phyloP scores from a whole-genome alignment of 352 stramenopile genomes.

The Globisporangium orthogonon region DNA sequence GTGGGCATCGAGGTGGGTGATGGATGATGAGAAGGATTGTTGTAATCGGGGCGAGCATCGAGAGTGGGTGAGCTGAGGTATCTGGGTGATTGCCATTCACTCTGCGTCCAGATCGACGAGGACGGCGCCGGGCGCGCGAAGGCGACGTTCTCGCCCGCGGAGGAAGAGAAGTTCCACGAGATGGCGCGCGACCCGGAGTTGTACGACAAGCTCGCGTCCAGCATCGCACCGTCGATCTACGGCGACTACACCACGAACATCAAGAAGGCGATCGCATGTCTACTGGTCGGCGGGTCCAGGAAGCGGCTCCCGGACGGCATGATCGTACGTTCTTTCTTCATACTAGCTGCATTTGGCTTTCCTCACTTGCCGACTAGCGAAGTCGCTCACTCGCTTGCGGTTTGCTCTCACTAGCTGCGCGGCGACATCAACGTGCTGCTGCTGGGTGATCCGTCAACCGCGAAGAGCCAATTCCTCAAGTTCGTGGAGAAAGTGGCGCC shows the following conservation, averaged over 20 bases:
- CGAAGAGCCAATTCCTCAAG: constrained; percentile 98
- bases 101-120: constrained; percentile 67
- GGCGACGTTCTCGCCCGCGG: constrained; percentile 91
- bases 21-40: neutral
- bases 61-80: neutral
- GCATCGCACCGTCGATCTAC: constrained; percentile 93
- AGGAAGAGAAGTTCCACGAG: constrained; percentile 97
- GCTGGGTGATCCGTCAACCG: constrained; percentile 96
- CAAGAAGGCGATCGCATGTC: constrained; percentile 95
- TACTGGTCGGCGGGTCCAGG: constrained; percentile 92
- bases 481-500: constrained; percentile 95
- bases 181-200: constrained; percentile 88
- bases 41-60: too few species aligned
- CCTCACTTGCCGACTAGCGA: neutral
- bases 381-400: neutral
- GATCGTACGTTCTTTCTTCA: constrained; percentile 41
- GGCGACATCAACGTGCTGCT: constrained; percentile 99
- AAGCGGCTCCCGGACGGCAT: constrained; percentile 96
- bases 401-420: constrained; percentile 43
- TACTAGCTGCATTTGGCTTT: neutral
- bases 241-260: constrained; percentile 97
- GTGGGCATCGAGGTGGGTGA: constrained; percentile 88
- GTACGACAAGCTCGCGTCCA: constrained; percentile 90
- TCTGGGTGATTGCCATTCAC: neutral
- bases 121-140: constrained; percentile 87